phyloP scores from a whole-genome alignment of 2,329 filamentous ascomycete species.

The Rhynchosporium agropyri region DNA sequence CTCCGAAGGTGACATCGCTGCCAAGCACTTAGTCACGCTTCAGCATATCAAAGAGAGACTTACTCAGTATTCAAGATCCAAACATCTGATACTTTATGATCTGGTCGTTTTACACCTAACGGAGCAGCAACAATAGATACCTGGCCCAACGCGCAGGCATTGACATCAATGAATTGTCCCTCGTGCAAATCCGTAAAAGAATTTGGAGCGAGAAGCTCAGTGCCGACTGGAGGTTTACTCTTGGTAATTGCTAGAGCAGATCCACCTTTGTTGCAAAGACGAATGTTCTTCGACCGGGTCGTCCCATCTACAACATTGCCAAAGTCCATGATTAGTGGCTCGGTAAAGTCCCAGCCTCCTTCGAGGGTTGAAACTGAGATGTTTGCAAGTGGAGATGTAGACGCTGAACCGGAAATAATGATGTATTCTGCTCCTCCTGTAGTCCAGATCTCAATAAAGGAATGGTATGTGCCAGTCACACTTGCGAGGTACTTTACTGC shows the following conservation, averaged over 20 bases:
- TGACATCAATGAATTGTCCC: slow-evolving; percentile 42
- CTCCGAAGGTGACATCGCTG: slow-evolving; percentile 45
- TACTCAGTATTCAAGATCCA: slow-evolving; percentile 49
- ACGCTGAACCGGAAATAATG: slow-evolving; percentile 43
- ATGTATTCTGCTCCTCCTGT: slow-evolving; percentile 43
- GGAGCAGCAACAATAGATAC: slow-evolving; percentile 42
- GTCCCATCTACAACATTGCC: slow-evolving; percentile 42
- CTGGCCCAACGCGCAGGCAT: slow-evolving; percentile 40
- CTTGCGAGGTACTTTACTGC: slow-evolving; percentile 43
- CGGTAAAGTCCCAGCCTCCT: slow-evolving; percentile 42
- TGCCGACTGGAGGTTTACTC: slow-evolving; percentile 44
- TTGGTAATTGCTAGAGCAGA: slow-evolving; percentile 45
- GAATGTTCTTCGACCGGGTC: slow-evolving; percentile 40
- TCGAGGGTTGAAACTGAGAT: slow-evolving; percentile 44
- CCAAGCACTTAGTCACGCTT: not conserved
- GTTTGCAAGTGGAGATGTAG: slow-evolving; percentile 43
- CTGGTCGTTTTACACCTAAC: slow-evolving; percentile 40
- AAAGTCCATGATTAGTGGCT: slow-evolving; percentile 40
- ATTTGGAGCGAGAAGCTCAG: slow-evolving; percentile 43
- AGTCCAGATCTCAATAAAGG: slow-evolving; percentile 44
- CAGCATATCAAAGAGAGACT: not conserved
- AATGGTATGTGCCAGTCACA: slow-evolving; percentile 42
- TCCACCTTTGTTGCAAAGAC: slow-evolving; percentile 46
- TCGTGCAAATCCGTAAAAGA: slow-evolving; percentile 43
- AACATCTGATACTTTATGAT: slow-evolving; percentile 38